Base-by-base conservation (phyloP, 805 yeast species). In the Yarrowia phangngaensis region DNA sequence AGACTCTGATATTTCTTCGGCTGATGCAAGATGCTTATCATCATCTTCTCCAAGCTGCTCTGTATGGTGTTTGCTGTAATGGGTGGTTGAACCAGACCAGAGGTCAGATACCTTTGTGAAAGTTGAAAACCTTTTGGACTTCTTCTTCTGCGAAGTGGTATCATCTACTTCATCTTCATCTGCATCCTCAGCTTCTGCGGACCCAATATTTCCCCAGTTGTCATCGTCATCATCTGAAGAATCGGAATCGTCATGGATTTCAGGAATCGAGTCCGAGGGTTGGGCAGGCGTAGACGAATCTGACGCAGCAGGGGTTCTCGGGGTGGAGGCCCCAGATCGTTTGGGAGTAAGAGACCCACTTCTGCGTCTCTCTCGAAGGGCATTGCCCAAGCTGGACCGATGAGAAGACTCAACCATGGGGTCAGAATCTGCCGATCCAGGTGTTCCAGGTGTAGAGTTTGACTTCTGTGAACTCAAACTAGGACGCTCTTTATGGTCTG, bases 1-100 rank as follows among this genome's bases (percentile, higher is more conserved):
- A 0, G 84, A 74, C 3, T 61, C 65, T 2, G 58, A 63, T 36
- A 78, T 67, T 14, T 72, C 76, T 2, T 68, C 66, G 1, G 59
- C 62, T 19, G 73, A 69, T 0, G 64, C 70, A 6, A 80, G 72
- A 55, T 67, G 73, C 3, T 70, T 69, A 56, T 79, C 84, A 23
- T 72, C 75, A 1, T 62, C 64, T 15, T 51, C 41, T 8, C 50
- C 46, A 6, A 41, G 48, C 9, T 28, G 28, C 22, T 41, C 48
- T 4, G 48, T 29, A 16, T 41, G 48, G 35, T 41, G 48, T 13
- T 41, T 41, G 9, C 35, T 35, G n/a, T 29, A 41, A 11, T 41
- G 48, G 15, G 20, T 28, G 31, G 36, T 27, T 14, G 53, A 36
- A 2, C 27, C 51, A 6, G 22, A 22, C 31, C 48, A 48, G 34